These are phyloP conservation scores for Saussurea involucrata DNA, from an alignment of 129 eudicot genomes.

Conservation along the genomic window DNA sequence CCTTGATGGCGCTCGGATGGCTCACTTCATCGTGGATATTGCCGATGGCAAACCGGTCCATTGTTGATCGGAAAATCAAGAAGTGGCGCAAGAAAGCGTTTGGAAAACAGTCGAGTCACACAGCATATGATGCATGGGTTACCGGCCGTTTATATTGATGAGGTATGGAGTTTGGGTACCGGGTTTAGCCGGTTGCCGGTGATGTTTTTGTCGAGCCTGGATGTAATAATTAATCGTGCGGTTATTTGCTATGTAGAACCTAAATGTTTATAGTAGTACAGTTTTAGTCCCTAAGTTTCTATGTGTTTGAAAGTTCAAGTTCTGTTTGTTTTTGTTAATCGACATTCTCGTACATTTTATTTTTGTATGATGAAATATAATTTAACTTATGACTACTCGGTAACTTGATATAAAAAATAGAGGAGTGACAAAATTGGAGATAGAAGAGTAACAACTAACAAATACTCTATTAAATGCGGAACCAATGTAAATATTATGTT, in stretches of 20 bases:
- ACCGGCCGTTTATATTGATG: slow-evolving; percentile 25
- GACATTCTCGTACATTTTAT: not conserved
- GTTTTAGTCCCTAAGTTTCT: not conserved
- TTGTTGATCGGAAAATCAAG: not conserved
- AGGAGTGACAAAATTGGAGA: not conserved
- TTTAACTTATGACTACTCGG: not conserved
- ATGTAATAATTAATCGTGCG: not conserved
- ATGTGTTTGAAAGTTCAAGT: not conserved
- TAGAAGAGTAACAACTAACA: too few species aligned
- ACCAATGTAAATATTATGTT: not conserved
- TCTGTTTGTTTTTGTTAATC: not conserved
- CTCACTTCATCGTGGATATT: slow-evolving; percentile 35
- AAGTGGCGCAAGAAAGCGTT: not conserved
- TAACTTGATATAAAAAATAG: not conserved
- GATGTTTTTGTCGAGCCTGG: not conserved
- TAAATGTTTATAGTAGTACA: not conserved
- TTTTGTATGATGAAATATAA: not conserved
- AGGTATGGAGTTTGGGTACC: slow-evolving; percentile 7
- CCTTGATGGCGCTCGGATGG: slow-evolving; percentile 49
- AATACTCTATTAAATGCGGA: too few species aligned
- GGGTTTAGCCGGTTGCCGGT: slow-evolving; percentile 45
- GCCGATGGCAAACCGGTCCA: slow-evolving; percentile 43
- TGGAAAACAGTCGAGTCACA: not conserved
- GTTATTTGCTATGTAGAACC: not conserved
- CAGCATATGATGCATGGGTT: slow-evolving; percentile 14